Evolutionary conservation across 2,329 filamentous ascomycete genomes (phyloP), one percentile per base, ranked within the genome.

Genomic region (Penicillium expansum): DNA sequence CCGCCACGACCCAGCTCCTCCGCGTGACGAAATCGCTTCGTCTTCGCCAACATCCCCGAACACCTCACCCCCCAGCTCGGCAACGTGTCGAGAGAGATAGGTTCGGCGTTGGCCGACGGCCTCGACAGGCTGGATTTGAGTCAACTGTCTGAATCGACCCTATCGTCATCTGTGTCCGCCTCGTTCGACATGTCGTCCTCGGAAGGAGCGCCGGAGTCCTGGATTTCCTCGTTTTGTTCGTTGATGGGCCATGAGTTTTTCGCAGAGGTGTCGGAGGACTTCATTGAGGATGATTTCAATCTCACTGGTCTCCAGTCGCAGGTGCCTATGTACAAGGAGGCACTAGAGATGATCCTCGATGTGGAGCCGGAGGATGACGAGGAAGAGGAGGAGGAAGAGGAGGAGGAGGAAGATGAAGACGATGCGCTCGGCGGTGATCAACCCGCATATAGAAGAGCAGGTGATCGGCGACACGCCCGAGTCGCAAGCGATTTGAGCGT

Each of bases 251-350:
- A 99, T 74, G 94, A 99, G 77, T 99, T 97, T 79, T 99, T 99
- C 76, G 94, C 94, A 61, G 94, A 99, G 80, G 93, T 99, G 49
- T 94, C 91, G 44, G 94, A 99, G 78, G 94, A 99, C 71, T 99
- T 99, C 69, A 97, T 99, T 72, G 94, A 99, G 76, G 94, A 99
- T 86, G 94, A 99, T 76, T 99, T 99, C 82, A 99, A 99, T 77
- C 82, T 99, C 63, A 99, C 94, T 0, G 94, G 94, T 48, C 82
- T 99, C 69, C 92, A 96, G 76, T 90, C 88, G 58, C 93, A 97
- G 78, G 94, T 99, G 51, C 89, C 91, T 62, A 96, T 97, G 90
- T 99, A 99, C 77, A 99, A 97, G 77, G 94, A 99, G 78, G 94
- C 94, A 13, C 80, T 99, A 62, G 94, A 99, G 85, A 97, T 99